Evolutionary conservation across 2,329 filamentous ascomycete genomes (phyloP), one percentile per base, ranked within the genome.

Genomic region (Fusarium nanum): DNA sequence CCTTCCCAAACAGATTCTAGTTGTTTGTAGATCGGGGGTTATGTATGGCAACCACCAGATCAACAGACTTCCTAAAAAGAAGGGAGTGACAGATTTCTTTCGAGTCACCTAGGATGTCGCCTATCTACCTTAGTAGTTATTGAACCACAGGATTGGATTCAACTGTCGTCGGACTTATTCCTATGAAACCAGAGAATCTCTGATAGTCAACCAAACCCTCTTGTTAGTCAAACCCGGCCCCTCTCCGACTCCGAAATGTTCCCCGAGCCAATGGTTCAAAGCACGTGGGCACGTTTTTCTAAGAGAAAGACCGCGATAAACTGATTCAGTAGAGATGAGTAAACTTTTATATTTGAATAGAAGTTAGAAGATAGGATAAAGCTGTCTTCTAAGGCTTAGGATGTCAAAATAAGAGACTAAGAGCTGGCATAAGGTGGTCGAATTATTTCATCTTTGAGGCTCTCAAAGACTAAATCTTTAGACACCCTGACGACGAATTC

Each of bases 281-380:
- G 73, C 75, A 77, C 75, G 75, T 77, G 74, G 75, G 72, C 60
- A 56, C 25, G 18, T 34, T 44, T 53, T 40, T 61, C 23, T 22
- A 13, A 40, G 20, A 16, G 30, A 47, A 23, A 34, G 27, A 25
- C 18, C 12, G 22, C n/a, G 28, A 49, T 27, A 27, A 18, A 28
- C 41, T 44, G 20, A 22, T 44, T 44, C 41, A 44, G 13, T 44
- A 22, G 16, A 46, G 16, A 28, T 12, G 11, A 46, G n/a, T 46
- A 12, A 14, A 28, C 11, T 20, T 25, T 28, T 18, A 20, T 12
- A 20, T 28, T 11, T 20, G 14, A 28, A n/a, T 28, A n/a, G 18
- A n/a, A n/a, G 16, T 4, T 20, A 28, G 11, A 12, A 18, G 13
- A 37, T 37, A 37, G 34, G 34, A 37, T 37, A 37, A n/a, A 37